These are phyloP conservation scores for Ophryocystis elektroscirrha DNA, from an alignment of 169 alveolate species.

Conservation along the genomic window DNA sequence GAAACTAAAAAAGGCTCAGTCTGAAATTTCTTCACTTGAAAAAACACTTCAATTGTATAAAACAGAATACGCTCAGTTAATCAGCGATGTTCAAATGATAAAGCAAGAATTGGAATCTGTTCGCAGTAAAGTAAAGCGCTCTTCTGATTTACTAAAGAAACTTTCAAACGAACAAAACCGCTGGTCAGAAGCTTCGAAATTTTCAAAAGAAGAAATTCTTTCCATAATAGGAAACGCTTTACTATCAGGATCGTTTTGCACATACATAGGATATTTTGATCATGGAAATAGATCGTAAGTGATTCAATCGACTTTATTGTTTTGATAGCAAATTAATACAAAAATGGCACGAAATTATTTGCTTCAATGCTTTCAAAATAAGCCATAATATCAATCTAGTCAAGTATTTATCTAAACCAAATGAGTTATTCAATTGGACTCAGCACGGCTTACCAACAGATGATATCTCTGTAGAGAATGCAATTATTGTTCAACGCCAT, in stretches of 20 bases:
- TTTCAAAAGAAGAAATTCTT: slow-evolving; percentile 6
- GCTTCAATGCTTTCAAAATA: slow-evolving; percentile 8
- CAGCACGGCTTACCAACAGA: slow-evolving; percentile 77
- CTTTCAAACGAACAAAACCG: slow-evolving; percentile 65
- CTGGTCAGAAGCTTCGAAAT: slow-evolving; percentile 35
- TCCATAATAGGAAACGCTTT: slow-evolving; percentile 75
- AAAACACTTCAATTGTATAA: slow-evolving; percentile 34
- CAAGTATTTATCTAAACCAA: slow-evolving; percentile 76
- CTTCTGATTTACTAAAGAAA: slow-evolving; percentile 49
- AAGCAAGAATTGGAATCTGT: slow-evolving; percentile 68
- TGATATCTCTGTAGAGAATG: slow-evolving; percentile 81
- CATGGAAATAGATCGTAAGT: slow-evolving; percentile 39
- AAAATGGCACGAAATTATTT: slow-evolving; percentile 31
- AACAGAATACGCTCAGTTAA: slow-evolving; percentile 57
- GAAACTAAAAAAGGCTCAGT: slow-evolving; percentile 8
- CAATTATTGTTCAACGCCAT: slow-evolving; percentile 60
- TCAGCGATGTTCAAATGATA: slow-evolving; percentile 60
- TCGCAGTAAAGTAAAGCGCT: slow-evolving; percentile 17
- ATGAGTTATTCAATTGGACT: slow-evolving; percentile 71
- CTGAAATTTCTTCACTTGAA: slow-evolving; percentile 35
- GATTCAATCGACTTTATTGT: slow-evolving; percentile 5
- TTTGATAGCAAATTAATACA: slow-evolving; percentile 14
- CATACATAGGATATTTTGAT: slow-evolving; percentile 77
- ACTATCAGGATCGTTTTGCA: slow-evolving; percentile 73
- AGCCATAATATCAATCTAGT: slow-evolving; percentile 60